Percentiles rank a stretch among this genome's conserved stretches.
phyloP scores from a whole-genome alignment of 352 stramenopile genomes.

The Aphanomyces euteiches region DNA sequence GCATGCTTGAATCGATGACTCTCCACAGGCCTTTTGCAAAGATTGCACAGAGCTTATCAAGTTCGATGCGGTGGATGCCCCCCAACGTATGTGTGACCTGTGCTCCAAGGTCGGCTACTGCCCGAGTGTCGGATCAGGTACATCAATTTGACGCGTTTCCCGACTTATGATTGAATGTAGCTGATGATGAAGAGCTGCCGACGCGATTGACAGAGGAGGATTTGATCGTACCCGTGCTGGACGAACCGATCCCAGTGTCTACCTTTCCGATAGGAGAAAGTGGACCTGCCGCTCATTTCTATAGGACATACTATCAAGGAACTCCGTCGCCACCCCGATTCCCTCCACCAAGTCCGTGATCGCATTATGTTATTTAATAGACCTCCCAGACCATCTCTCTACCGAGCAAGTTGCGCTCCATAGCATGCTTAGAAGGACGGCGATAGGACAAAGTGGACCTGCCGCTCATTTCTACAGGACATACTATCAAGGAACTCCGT shows the following conservation, averaged over 20 bases:
- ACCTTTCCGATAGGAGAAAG: background rate
- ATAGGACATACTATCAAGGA: background rate
- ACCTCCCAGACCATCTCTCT: background rate
- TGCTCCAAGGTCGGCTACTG: constrained; percentile 1
- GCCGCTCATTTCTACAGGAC: constrained; percentile 3
- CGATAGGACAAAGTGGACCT: background rate
- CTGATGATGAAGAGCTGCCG: background rate
- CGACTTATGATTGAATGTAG: background rate
- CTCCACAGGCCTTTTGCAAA: constrained; percentile 3
- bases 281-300: constrained; percentile 8
- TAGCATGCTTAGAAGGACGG: too few relatives aligned
- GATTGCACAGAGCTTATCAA: constrained; percentile 2
- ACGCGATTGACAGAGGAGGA: background rate
- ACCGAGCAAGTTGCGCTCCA: too few relatives aligned
- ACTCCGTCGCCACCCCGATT: too few relatives aligned
- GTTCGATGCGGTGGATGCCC: background rate
- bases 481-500: background rate
- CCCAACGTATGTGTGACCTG: background rate
- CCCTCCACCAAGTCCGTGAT: too few relatives aligned
- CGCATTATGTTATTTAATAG: too few relatives aligned
- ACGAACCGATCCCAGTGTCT: background rate
- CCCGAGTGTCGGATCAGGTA: background rate
- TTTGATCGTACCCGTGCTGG: constrained; percentile 3
- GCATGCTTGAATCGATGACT: background rate
- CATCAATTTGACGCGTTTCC: background rate